phyloP scores from a whole-genome alignment of 73 alveolate species.

The Paramecium bursaria region DNA sequence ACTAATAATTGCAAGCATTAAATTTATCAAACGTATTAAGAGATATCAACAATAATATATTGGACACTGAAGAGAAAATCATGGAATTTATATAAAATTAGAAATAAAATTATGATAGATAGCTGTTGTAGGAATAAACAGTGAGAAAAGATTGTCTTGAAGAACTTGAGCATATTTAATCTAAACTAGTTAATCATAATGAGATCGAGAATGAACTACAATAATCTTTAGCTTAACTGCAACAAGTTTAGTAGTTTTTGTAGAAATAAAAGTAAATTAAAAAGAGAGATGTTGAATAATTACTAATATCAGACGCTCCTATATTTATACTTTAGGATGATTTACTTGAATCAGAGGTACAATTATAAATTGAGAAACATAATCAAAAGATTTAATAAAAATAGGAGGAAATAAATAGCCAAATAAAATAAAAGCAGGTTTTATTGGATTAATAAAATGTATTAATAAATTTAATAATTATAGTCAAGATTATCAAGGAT shows the following conservation, averaged over 20 bases:
- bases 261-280: neutral
- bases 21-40: constrained; percentile 15
- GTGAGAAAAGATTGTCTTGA: too few species aligned
- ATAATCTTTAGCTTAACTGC: neutral
- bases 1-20: neutral
- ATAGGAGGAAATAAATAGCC: neutral
- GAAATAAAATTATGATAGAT: too few species aligned
- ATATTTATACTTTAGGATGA: constrained; percentile 32
- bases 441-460: too few species aligned
- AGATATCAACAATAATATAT: neutral
- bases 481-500: neutral
- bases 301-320: neutral
- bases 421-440: constrained; percentile 41
- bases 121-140: too few species aligned
- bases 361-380: constrained; percentile 35
- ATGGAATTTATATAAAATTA: neutral
- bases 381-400: constrained; percentile 8
- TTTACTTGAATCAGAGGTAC: constrained; percentile 33
- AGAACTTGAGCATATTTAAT: too few species aligned
- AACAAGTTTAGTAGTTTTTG: neutral
- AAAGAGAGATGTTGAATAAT: constrained; percentile 2
- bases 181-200: too few species aligned
- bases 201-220: neutral
- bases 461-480: neutral
- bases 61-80: constrained; percentile 10